Evolutionary conservation across 345 rosid genomes (phyloP), one percentile per base, ranked within the genome.

Genomic region (Trapa incisa): DNA sequence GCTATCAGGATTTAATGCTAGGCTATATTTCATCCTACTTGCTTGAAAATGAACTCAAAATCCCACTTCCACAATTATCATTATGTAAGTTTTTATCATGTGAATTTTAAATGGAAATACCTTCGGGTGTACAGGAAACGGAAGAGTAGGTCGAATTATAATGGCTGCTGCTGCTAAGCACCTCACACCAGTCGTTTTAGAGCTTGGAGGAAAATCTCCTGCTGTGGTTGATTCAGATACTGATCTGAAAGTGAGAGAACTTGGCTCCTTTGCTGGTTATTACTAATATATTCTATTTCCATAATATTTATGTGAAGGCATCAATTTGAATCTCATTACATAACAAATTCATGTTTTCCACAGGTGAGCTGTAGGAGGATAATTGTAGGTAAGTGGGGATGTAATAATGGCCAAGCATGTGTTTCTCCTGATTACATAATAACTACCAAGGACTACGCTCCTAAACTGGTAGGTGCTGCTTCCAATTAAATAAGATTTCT

Each of bases 151-250:
- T 39, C 96, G 92, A 42, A 78, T 91, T 75, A 85, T 94, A 76
- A 87, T 91, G 97, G 77, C 86, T 11, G 97, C 99, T 70, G 99
- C 99, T 66, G 96, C 97, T 12, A 94, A 86, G 82, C 89, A 91
- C 81, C 91, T 94, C 33, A 94, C 99, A 53, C 99, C 99, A 0
- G 97, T 94, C 69, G 61, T 84, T 45, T 75, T 94, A 75, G 99
- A 94, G 83, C 96, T 94, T 56, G 99, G 99, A 75, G 97, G 99
- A 72, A 94, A 94, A 75, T 81, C 78, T 74, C 97, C 99, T 13
- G 96, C 80, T 64, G 83, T 94, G 41, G 78, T 94, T 67, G 99
- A 89, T 83, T 82, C 91, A 2, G 81, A 71, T 68, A 74, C 86
- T 68, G 73, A 94, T 75, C 76, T 91, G 68, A 74, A 89, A 74